Evolutionary conservation across 345 rosid species (phyloP), one percentile per base, ranked within the genome.

Genomic region (Ceriops tagal): DNA sequence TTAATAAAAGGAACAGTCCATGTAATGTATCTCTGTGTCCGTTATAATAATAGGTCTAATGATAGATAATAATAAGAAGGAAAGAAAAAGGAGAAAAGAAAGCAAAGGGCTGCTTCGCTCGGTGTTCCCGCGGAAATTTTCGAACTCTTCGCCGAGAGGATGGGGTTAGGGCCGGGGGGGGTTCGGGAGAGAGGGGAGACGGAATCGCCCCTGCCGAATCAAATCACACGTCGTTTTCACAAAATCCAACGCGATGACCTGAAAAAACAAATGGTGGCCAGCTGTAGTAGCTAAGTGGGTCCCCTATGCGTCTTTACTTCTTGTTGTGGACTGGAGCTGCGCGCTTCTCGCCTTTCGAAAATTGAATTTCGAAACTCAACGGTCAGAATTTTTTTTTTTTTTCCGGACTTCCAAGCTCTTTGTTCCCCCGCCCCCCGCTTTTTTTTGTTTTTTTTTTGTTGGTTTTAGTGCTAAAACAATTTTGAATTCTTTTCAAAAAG

Each of bases 311-410:
- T 10, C 32, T 11, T 1, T 1, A 21, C 4, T 11, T 35, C 19
- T 11, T 30, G 37, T 1, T 7, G 19, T 15, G 10, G n/a, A 22
- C 3, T 53, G 2, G n/a, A 8, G 2, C 5, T n/a, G 24, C 26
- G 28, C 19, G 28, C 55, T 27, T n/a, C 56, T 26, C n/a, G 58
- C 49, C 49, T 5, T 53, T 81, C 58, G 62, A 78, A 77, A 69
- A 74, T 75, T 53, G 70, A 77, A 56, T 27, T 56, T 56, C 16
- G 49, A 27, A 56, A 72, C 75, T 22, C 68, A 65, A 73, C 74
- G 70, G 81, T 55, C 34, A 64, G 7, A 9, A 1, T 24, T 15
- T 43, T 13, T 13, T 2, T 11, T 11, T 43, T 2, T 13, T 11
- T 13, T 24, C 26, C 26, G 26, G 26, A 24, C 26, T 24, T 0